Base-by-base conservation (phyloP, 176 grass and related monocot genomes). In the Raddia distichophylla region DNA sequence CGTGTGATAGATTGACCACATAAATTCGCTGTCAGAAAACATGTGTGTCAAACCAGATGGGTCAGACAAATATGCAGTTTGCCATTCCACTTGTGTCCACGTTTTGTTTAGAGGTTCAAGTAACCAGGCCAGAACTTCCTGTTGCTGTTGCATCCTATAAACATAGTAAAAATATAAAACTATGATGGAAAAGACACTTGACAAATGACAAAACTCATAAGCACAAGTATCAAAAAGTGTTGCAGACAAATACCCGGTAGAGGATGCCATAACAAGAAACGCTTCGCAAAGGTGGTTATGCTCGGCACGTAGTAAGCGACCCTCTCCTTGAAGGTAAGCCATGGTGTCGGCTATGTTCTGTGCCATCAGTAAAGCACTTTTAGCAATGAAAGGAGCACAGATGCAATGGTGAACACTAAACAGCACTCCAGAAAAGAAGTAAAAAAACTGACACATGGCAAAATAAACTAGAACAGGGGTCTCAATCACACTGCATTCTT, bases 251-350 rank as follows among this genome's bases (percentile, higher is more conserved):
- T 91, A 98, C 95, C 95, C 95, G 71, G 90, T 86, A 80, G 95
- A 94, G 84, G 95, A 93, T 40, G 95, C 69, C 92, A 93, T 98
- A 61, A 98, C 72, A 90, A 98, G 95, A 88, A 98, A 98, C 7
- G 95, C 95, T 91, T 98, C 95, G 66, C 95, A 94, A 20, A 98
- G 80, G 88, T 95, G 86, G 89, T 98, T 93, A 92, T 98, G 92
- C 77, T 98, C 95, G 2, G 90, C 95, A 78, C 95, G 92, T 56
- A 91, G 88, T 75, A 98, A 79, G 17, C 65, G 88, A 14, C 95
- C 92, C 84, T 98, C 86, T 78, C 81, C 84, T 95, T 98, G 95
- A 82, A 98, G 90, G 86, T 95, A 98, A 51, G 84, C 82, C 95
- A 98, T 98, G 48, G 90, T 95, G 69, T 98, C 92, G 59, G 95